Conservation (phyloP, 2,329 filamentous ascomycete genomes). For the Penicillium janthinellum region DNA sequence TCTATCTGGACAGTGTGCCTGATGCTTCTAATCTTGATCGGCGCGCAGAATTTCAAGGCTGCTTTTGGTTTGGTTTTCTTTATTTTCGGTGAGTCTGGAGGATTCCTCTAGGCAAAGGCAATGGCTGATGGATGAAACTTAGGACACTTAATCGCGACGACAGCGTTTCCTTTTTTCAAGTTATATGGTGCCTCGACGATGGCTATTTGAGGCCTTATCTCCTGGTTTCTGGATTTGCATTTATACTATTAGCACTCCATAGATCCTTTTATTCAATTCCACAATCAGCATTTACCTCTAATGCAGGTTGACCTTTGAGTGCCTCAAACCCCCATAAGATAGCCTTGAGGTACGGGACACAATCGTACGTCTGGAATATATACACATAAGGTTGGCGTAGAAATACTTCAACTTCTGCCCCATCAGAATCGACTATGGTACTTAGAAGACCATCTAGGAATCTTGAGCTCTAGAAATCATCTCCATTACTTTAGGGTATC, state of each 20-base stretch:
- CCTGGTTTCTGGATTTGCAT: background rate
- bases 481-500: conserved; percentile 4
- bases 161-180: conserved; percentile 12
- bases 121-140: background rate
- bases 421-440: background rate
- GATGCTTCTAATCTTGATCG: conserved; percentile 29
- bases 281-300: background rate
- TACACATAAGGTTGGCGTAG: too few relatives aligned
- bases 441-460: background rate
- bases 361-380: too few relatives aligned
- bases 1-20: conserved; percentile 30
- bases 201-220: background rate
- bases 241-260: background rate
- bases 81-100: conserved; percentile 12
- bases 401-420: too few relatives aligned
- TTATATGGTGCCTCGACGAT: conserved; percentile 9
- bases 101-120: background rate
- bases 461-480: too few relatives aligned
- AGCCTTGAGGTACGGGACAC: too few relatives aligned
- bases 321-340: background rate
- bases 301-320: background rate
- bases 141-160: conserved; percentile 10
- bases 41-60: conserved; percentile 25
- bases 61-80: conserved; percentile 26
- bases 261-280: background rate